Base-by-base conservation (phyloP, 306 rosid species). In the Delonix regia region DNA sequence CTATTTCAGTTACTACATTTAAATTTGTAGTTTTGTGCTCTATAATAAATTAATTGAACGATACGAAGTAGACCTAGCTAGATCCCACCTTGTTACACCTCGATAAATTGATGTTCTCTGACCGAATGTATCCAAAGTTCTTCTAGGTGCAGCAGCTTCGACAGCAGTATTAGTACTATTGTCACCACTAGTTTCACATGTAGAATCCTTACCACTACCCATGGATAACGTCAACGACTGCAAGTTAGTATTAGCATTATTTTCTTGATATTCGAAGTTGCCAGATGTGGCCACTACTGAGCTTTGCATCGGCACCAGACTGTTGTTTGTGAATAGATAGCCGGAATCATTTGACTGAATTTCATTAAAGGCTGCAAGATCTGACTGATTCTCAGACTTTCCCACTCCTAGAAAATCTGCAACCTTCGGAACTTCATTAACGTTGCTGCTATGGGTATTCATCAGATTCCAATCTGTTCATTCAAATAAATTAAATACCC, bases 91-190 rank as follows among this genome's bases (percentile, higher is more conserved):
- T 11, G 99, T 96, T 28, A 96, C 99, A 15, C 99, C 99, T 3
- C 99, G 98, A 81, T 96, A 96, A 14, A 96, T 96, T 1, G 99
- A 96, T 4, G 99, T 96, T 90, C 99, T 87, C 87, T 96, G 99
- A 1, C 99, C 99, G 30, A 96, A 91, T 0, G 98, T 96, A 71
- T 96, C 99, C 76, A 87, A 79, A 75, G 96, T 81, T 83, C 99
- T 88, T 85, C 92, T 86, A 5, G 98, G 97, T 0, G 91, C 82
- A 28, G 92, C 80, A 34, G 89, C 90, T 81, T 91, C 97, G 6
- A 87, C 80, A 16, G 82, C 60, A 6, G 63, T 78, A 48, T 74
- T 87, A 4, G 81, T 47, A 30, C 82, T 88, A 73, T 82, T 90
- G 8, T 92, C 94, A 10, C 82, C 84, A 48, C 96, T 86, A 5